Conservation (phyloP, 192 early-diverging fungal genomes). For the Podila verticillata region DNA sequence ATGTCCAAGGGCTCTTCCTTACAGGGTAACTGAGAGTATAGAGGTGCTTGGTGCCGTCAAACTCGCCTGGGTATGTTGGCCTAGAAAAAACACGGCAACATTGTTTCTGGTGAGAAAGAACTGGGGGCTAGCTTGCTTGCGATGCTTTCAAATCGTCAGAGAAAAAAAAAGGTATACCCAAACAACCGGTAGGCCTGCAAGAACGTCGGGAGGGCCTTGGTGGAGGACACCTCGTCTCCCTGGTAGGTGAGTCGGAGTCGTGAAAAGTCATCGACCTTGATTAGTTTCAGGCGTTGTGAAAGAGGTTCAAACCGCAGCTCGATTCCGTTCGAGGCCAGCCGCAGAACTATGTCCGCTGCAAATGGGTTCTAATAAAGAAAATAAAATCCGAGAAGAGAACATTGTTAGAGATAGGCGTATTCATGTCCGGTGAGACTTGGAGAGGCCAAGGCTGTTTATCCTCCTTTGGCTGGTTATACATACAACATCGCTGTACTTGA, state of each 20-base stretch:
- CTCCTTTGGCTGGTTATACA: neutral
- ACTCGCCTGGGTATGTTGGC: conserved; percentile 71
- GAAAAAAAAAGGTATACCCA: no score
- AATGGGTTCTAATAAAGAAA: conserved; percentile 50
- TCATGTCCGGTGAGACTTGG: no score
- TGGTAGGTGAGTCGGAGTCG: conserved; percentile 65
- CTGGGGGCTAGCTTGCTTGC: no score
- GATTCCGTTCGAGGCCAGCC: conserved; percentile 59
- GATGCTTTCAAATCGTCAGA: no score
- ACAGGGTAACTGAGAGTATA: conserved; percentile 79
- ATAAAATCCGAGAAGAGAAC: conserved; percentile 3
- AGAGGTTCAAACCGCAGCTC: conserved; percentile 66
- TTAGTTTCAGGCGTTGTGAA: conserved; percentile 66
- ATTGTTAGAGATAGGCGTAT: conserved; percentile 14
- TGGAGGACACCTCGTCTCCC: conserved; percentile 68
- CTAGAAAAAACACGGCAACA: conserved; percentile 30
- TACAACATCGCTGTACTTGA: conserved; percentile 72
- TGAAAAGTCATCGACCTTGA: conserved; percentile 71
- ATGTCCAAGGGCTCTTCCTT: conserved; percentile 27
- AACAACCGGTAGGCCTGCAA: conserved; percentile 73
- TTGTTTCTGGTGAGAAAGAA: no score
- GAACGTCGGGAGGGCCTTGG: conserved; percentile 72
- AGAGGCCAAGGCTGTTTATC: no score
- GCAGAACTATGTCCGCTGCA: conserved; percentile 51
- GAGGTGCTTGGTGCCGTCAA: conserved; percentile 55